These are phyloP conservation scores for Neurospora tetraspora DNA, from an alignment of 495 filamentous ascomycete species.

Conservation along the genomic window DNA sequence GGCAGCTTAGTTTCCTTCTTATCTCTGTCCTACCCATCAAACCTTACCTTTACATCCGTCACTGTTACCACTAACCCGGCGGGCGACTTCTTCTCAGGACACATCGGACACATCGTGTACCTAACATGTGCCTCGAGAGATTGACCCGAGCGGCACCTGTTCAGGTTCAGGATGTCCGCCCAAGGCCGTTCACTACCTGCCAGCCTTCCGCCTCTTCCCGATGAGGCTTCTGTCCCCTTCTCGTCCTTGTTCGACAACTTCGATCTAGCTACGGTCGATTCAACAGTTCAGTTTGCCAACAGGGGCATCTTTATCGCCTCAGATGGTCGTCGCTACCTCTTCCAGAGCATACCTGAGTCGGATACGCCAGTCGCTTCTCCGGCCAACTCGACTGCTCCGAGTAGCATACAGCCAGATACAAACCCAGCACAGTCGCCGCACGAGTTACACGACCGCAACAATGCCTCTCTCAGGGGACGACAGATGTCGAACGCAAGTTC, in stretches of 20 bases:
- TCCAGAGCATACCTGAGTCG: constrained; percentile 19
- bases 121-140: not conserved
- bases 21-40: not conserved
- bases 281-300: constrained; percentile 21
- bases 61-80: not conserved
- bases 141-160: constrained; percentile 17
- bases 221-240: constrained; percentile 19
- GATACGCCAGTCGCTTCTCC: not conserved
- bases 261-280: constrained; percentile 19
- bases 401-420: not conserved
- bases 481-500: constrained; percentile 14
- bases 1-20: not conserved
- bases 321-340: constrained; percentile 20
- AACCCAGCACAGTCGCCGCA: not conserved
- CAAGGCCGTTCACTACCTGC: constrained; percentile 12
- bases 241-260: constrained; percentile 24
- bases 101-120: not conserved
- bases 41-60: not conserved
- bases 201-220: constrained; percentile 17
- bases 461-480: constrained; percentile 10
- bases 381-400: not conserved
- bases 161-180: constrained; percentile 19
- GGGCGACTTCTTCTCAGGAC: not conserved
- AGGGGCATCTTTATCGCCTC: constrained; percentile 19
- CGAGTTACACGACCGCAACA: constrained; percentile 3